Evolutionary conservation across 441 rosid species (phyloP).

Genomic region (Theobroma grandiflorum): DNA sequence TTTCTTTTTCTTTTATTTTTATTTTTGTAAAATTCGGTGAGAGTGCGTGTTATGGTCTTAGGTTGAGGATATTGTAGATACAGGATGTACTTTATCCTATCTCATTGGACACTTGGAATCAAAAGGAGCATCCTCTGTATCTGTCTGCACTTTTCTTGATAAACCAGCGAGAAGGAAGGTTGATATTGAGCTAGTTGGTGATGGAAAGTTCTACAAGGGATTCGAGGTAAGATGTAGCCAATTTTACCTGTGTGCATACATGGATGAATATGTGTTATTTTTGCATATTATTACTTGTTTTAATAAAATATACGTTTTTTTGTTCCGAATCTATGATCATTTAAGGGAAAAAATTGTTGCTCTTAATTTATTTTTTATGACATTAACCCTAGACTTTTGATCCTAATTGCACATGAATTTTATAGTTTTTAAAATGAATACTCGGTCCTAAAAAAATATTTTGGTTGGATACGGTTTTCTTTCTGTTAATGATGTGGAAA

Average conservation of each 20-base stretch:
- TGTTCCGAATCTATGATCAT: too few relatives aligned
- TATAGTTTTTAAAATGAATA: too few relatives aligned
- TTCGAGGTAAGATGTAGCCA: slow-evolving; percentile 61
- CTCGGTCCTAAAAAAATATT: too few relatives aligned
- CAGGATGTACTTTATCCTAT: slow-evolving; percentile 71
- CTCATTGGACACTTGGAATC: slow-evolving; percentile 61
- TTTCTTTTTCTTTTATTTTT: background rate
- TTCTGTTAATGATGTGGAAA: too few relatives aligned
- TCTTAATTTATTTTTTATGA: background rate
- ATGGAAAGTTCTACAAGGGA: slow-evolving; percentile 82
- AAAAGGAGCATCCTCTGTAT: slow-evolving; percentile 81
- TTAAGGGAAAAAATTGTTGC: too few relatives aligned
- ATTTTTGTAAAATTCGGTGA: too few relatives aligned
- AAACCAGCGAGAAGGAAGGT: slow-evolving; percentile 76
- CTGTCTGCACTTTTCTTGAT: slow-evolving; percentile 83
- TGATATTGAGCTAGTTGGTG: slow-evolving; percentile 64
- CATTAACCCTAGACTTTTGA: too few relatives aligned
- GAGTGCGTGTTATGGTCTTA: slow-evolving; percentile 32
- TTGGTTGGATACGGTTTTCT: too few relatives aligned
- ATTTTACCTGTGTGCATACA: background rate
- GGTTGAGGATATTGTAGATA: slow-evolving; percentile 98
- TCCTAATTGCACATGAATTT: too few relatives aligned
- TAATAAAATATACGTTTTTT: background rate
- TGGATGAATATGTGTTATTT: background rate
- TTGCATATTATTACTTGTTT: background rate